Evolutionary conservation across 257 asterid species (phyloP).

Genomic region (Leptodermis oblonga): DNA sequence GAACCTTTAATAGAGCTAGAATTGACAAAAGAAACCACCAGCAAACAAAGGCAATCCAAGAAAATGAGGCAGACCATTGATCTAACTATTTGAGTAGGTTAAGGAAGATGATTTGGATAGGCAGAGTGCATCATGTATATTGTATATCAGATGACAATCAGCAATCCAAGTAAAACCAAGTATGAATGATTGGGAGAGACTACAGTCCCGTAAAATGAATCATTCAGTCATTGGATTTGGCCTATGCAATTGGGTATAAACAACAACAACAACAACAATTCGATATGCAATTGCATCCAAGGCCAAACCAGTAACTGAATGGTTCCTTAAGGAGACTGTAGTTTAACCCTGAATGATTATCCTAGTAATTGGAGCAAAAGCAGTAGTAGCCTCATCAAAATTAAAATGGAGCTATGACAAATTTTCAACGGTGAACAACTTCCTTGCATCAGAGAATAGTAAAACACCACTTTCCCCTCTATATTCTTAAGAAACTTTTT

Average conservation of each 20-base stretch:
- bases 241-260: too few species aligned
- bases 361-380: not conserved
- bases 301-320: too few species aligned
- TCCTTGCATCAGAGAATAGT: not conserved
- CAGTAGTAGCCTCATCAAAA: not conserved
- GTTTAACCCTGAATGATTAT: too few species aligned
- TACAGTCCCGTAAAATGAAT: too few species aligned
- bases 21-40: too few species aligned
- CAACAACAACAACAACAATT: too few species aligned
- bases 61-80: not conserved
- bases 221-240: too few species aligned
- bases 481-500: not conserved
- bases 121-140: not conserved
- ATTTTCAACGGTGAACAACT: not conserved
- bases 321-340: too few species aligned
- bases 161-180: not conserved
- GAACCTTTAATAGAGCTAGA: not conserved
- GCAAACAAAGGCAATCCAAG: not conserved
- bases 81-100: not conserved
- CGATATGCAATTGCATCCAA: too few species aligned
- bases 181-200: not conserved
- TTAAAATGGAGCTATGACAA: not conserved
- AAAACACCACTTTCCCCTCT: not conserved
- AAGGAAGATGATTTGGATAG: not conserved
- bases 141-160: not conserved